A percentile compares a stretch with the other conserved stretches of the same genome.
These are phyloP conservation scores for Smittium mucronatum DNA, from an alignment of 371 early-diverging fungal genomes.

Conservation along the genomic window DNA sequence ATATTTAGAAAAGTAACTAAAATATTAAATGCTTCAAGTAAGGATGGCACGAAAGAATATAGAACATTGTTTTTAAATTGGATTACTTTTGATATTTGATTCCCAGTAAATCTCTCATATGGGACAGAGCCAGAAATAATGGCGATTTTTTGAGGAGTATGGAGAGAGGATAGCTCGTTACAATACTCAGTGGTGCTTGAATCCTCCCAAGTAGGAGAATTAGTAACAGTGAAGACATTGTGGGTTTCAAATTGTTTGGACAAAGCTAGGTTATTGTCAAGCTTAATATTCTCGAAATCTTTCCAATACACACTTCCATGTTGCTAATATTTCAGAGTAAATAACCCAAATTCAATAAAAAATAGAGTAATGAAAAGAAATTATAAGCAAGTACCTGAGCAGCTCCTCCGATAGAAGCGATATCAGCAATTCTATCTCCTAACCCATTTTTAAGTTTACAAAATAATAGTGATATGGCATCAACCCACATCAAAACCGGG, in stretches of 20 bases:
- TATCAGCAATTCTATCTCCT: conserved; percentile 16
- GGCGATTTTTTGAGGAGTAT: conserved; percentile 46
- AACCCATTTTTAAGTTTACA: conserved; percentile 26
- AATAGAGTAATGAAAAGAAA: no score
- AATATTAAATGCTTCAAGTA: no score
- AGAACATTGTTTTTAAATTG: no score
- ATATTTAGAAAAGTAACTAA: no score
- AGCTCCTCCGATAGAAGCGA: conserved; percentile 51
- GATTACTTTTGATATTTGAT: conserved; percentile 58
- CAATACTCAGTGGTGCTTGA: conserved; percentile 59
- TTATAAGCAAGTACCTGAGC: conserved; percentile 36
- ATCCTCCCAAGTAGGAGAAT: conserved; percentile 79
- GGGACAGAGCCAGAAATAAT: conserved; percentile 57
- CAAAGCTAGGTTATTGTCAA: conserved; percentile 32
- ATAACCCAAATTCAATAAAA: neutral
- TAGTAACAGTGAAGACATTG: conserved; percentile 41
- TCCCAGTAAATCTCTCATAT: conserved; percentile 68
- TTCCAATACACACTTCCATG: conserved; percentile 76
- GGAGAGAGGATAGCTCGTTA: conserved; percentile 38
- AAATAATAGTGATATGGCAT: conserved; percentile 53
- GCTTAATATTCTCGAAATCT: conserved; percentile 26
- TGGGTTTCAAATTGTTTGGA: conserved; percentile 34
- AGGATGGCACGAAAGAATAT: no score
- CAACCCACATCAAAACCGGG: conserved; percentile 68
- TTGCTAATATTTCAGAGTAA: conserved; percentile 42